Evolutionary conservation across 257 asterid species (phyloP).

Genomic region (Agastache rugosa): DNA sequence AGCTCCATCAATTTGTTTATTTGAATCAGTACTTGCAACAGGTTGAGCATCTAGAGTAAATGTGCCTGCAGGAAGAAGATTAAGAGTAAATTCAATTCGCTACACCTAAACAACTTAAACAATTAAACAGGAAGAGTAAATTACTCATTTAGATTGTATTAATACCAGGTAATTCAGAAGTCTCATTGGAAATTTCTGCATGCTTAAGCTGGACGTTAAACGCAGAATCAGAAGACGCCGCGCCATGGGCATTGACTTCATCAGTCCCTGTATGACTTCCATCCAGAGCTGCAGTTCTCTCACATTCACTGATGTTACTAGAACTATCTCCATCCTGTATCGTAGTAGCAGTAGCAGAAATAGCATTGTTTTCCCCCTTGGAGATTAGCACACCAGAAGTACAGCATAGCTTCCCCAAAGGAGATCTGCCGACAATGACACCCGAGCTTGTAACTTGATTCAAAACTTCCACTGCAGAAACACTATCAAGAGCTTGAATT

Average conservation of each 20-base stretch:
- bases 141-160: conserved; percentile 30
- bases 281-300: conserved; percentile 12
- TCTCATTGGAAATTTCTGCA: conserved; percentile 34
- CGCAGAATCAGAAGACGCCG: conserved; percentile 32
- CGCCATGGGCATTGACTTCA: conserved; percentile 30
- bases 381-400: conserved; percentile 23
- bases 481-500: conserved; percentile 31
- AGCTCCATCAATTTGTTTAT: conserved; percentile 38
- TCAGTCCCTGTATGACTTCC: conserved; percentile 17
- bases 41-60: conserved; percentile 40
- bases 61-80: conserved; percentile 45
- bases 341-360: conserved; percentile 9
- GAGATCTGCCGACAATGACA: conserved; percentile 31
- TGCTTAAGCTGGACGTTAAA: conserved; percentile 25
- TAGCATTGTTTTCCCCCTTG: conserved; percentile 13
- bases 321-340: conserved; percentile 39
- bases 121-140: conserved; percentile 32
- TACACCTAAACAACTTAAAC: conserved; percentile 34
- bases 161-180: conserved; percentile 47
- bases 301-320: conserved; percentile 32
- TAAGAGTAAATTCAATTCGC: conserved; percentile 29
- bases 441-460: conserved; percentile 28
- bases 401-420: conserved; percentile 10
- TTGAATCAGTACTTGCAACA: conserved; percentile 36
- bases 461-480: conserved; percentile 31